These are phyloP conservation scores for Phaseolus coccineus DNA, from an alignment of 331 rosid genomes.

Conservation along the genomic window DNA sequence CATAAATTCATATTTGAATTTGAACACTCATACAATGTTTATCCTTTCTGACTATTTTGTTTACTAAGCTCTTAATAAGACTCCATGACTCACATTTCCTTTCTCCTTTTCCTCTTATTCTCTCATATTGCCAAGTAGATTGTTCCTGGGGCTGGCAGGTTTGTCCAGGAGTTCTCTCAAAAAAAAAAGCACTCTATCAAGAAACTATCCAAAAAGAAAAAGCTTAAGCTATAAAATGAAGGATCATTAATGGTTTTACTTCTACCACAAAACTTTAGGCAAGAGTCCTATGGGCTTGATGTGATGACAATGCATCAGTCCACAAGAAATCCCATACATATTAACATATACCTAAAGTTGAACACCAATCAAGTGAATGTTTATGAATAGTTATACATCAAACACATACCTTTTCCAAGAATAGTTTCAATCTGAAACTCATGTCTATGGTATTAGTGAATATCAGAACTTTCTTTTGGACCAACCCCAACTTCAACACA, in stretches of 20 bases:
- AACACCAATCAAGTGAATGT: background rate
- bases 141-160: background rate
- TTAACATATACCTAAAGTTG: background rate
- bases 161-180: background rate
- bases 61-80: background rate
- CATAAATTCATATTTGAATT: background rate
- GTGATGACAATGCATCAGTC: background rate
- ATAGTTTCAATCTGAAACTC: constrained; percentile 84
- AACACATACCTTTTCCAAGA: constrained; percentile 81
- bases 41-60: background rate
- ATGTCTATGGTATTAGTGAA: constrained; percentile 84
- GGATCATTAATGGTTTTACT: constrained; percentile 17
- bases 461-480: constrained; percentile 87
- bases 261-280: background rate
- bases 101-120: background rate
- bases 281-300: constrained; percentile 7
- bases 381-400: constrained; percentile 15
- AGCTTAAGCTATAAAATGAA: constrained; percentile 1
- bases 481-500: constrained; percentile 87
- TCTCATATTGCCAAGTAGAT: background rate
- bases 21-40: background rate
- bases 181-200: constrained; percentile 10
- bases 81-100: background rate
- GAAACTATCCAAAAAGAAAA: constrained; percentile 5
- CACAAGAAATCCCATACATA: background rate